Percentiles rank a stretch among this genome's conserved stretches.
Evolutionary conservation across 2,329 filamentous ascomycete species (phyloP).

Genomic region (Neonectria hederae): DNA sequence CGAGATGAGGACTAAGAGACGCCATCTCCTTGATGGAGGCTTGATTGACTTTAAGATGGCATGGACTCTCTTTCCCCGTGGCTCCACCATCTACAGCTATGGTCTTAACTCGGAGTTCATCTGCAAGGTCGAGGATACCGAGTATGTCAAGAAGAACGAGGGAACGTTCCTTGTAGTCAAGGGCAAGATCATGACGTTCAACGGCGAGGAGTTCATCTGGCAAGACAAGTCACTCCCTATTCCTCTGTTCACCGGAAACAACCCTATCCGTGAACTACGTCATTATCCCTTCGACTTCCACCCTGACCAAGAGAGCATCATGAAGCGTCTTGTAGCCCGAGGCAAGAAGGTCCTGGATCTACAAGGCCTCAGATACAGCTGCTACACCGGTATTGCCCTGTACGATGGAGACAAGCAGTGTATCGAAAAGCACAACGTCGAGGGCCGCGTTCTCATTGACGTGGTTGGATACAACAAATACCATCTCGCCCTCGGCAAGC

Average conservation of each 20-base stretch:
- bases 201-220: slow-evolving; percentile 55
- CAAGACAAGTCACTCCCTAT: slow-evolving; percentile 45
- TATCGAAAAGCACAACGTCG: slow-evolving; percentile 49
- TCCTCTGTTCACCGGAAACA: slow-evolving; percentile 50
- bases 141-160: slow-evolving; percentile 37
- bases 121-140: slow-evolving; percentile 49
- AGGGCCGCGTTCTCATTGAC: slow-evolving; percentile 53
- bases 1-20: slow-evolving; percentile 49
- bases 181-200: slow-evolving; percentile 50
- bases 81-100: slow-evolving; percentile 51
- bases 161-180: slow-evolving; percentile 39
- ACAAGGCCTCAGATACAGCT: slow-evolving; percentile 53
- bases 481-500: slow-evolving; percentile 47
- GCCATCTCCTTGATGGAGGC: slow-evolving; percentile 47
- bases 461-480: slow-evolving; percentile 55
- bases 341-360: slow-evolving; percentile 54
- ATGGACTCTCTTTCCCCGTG: slow-evolving; percentile 57
- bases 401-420: slow-evolving; percentile 25
- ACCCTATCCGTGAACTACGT: slow-evolving; percentile 51
- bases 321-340: slow-evolving; percentile 44
- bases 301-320: slow-evolving; percentile 42
- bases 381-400: slow-evolving; percentile 54
- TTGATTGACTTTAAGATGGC: slow-evolving; percentile 54
- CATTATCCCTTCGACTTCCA: slow-evolving; percentile 51
- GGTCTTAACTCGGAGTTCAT: slow-evolving; percentile 54